Conservation (phyloP, 2,329 filamentous ascomycete genomes). For the Stachybotrys chlorohalonatus region DNA sequence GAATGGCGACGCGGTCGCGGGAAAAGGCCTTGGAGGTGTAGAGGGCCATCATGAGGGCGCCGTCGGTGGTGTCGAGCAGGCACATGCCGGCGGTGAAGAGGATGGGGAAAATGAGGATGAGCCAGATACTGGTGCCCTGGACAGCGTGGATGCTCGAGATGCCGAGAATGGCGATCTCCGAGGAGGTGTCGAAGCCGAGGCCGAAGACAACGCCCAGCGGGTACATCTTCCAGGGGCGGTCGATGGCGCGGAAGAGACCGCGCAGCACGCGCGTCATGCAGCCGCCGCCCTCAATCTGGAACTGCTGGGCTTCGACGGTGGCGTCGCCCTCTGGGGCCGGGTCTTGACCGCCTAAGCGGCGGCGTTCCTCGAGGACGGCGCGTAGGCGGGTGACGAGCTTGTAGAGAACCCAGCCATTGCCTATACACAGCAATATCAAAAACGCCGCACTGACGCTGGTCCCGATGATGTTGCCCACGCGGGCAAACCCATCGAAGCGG, state of each 20-base stretch:
- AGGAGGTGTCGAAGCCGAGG: constrained; percentile 90
- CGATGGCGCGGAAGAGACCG: constrained; percentile 64
- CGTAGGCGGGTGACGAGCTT: constrained; percentile 63
- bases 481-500: constrained; percentile 71
- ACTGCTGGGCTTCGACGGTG: constrained; percentile 29
- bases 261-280: constrained; percentile 65
- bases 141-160: constrained; percentile 83
- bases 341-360: constrained; percentile 9
- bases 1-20: constrained; percentile 74
- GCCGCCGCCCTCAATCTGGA: constrained; percentile 69
- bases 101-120: constrained; percentile 85
- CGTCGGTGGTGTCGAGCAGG: constrained; percentile 83
- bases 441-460: constrained; percentile 80
- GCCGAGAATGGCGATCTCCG: constrained; percentile 84
- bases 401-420: constrained; percentile 80
- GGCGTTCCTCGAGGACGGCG: constrained; percentile 39
- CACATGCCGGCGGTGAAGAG: constrained; percentile 97
- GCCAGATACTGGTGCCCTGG: constrained; percentile 81
- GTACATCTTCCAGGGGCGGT: constrained; percentile 91
- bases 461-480: constrained; percentile 80
- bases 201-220: constrained; percentile 83
- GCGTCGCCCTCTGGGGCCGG: constrained; percentile 16
- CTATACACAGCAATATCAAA: constrained; percentile 69
- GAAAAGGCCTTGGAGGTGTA: constrained; percentile 77
- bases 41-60: constrained; percentile 88